Evolutionary conservation across 768 basidiomycete genomes (phyloP), one percentile per base, ranked within the genome.

Genomic region (Phaeotremella skinneri): DNA sequence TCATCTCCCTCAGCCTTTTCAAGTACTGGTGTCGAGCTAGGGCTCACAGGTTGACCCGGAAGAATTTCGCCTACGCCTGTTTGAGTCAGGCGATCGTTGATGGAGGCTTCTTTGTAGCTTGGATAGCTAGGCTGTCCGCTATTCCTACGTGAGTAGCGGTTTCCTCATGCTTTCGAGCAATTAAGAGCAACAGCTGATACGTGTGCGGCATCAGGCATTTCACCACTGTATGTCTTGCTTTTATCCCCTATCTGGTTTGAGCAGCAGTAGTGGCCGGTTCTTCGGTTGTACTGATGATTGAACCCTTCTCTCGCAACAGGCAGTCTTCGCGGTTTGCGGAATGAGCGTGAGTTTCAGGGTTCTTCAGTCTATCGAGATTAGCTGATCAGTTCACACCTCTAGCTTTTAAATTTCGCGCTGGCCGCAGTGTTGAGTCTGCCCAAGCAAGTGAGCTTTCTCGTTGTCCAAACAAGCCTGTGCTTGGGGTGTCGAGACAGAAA

Each of bases 261-360:
- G 30, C 32, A 17, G n/a, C 6, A 23, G 14, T 13, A 51, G 6
- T 53, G 45, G 31, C 29, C 16, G 52, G 37, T 29, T 45, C 42
- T 16, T n/a, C n/a, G n/a, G n/a, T n/a, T n/a, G n/a, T n/a, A n/a
- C n/a, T n/a, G n/a, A n/a, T n/a, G n/a, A n/a, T n/a, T n/a, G n/a
- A n/a, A n/a, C n/a, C n/a, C n/a, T 41, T 34, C 27, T 63, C 23
- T 16, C 16, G 34, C 11, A 21, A 23, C 67, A 90, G 89, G 89
- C 87, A 31, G 82, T 93, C 4, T 91, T 93, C 72, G 84, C 90
- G 2, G 86, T 91, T 2, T 92, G 90, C 72, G 92, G 92, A 34
- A 90, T 94, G 87, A 80, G 42, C 14, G 60, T 59, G 41, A 39
- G 55, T 53, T 20, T 26, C 5, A 41, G 11, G 25, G 48, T 41